phyloP scores from a whole-genome alignment of 2,329 filamentous ascomycete genomes.

The Coleophoma eucalyptorum region DNA sequence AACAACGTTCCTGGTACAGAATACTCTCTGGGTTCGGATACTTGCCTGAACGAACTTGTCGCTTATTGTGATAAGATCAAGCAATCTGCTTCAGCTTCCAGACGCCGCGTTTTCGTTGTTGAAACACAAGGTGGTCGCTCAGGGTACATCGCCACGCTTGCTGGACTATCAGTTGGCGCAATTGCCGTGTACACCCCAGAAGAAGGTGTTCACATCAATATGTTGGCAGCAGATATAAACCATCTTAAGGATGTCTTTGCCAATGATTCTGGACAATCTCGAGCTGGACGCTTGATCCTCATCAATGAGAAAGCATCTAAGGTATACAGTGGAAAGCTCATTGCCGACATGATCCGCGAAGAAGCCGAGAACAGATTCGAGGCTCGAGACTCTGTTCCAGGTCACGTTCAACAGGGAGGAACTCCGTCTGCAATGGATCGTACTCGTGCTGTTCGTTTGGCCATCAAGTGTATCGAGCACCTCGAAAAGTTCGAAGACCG shows the following conservation, averaged over 20 bases:
- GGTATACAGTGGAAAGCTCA: conserved; percentile 88
- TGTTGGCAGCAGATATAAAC: conserved; percentile 86
- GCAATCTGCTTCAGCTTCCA: conserved; percentile 90
- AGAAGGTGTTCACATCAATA: conserved; percentile 90
- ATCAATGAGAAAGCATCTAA: conserved; percentile 91
- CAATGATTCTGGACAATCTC: conserved; percentile 80
- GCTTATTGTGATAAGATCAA: conserved; percentile 97
- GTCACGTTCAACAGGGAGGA: conserved; percentile 92
- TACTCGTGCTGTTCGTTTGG: conserved; percentile 84
- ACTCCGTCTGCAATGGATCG: conserved; percentile 95
- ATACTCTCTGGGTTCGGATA: conserved; percentile 95
- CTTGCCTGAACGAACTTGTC: conserved; percentile 91
- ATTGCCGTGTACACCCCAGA: conserved; percentile 95
- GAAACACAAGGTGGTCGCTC: conserved; percentile 95
- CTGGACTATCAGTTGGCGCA: conserved; percentile 87
- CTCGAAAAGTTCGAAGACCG: conserved; percentile 73
- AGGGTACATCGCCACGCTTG: conserved; percentile 88
- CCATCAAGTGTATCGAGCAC: conserved; percentile 92
- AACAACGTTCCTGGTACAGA: conserved; percentile 98
- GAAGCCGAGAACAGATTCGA: conserved; percentile 92
- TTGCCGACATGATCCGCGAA: conserved; percentile 92
- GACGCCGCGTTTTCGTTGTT: conserved; percentile 92
- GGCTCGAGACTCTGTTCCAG: conserved; percentile 84
- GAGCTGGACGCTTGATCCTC: conserved; percentile 91
- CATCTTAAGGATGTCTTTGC: conserved; percentile 83